These are phyloP conservation scores for Tetracentron sinense DNA, from an alignment of 164 flowering plant genomes.

Conservation along the genomic window DNA sequence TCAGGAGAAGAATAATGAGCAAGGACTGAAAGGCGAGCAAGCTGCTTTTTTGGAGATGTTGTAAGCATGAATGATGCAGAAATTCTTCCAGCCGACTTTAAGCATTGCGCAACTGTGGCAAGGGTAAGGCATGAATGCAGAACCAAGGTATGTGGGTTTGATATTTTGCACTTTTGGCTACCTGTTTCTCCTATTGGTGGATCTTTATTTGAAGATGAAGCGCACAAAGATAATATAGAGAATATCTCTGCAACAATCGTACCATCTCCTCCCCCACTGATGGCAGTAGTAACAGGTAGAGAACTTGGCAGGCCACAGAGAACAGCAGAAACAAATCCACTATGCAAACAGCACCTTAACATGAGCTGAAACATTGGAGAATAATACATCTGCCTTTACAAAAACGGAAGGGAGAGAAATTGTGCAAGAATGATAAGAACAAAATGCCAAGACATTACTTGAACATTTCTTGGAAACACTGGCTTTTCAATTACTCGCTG, in stretches of 20 bases:
- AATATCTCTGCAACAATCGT: conserved; percentile 80
- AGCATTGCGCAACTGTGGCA: conserved; percentile 70
- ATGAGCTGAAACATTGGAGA: conserved; percentile 59
- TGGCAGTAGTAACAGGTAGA: conserved; percentile 62
- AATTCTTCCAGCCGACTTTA: conserved; percentile 69
- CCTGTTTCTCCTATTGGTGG: conserved; percentile 39
- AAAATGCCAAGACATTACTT: not conserved
- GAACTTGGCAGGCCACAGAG: conserved; percentile 85
- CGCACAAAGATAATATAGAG: conserved; percentile 58
- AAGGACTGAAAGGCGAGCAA: conserved; percentile 64
- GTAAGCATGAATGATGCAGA: conserved; percentile 80
- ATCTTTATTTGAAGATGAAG: conserved; percentile 45
- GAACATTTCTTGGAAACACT: not conserved
- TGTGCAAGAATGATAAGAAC: not conserved
- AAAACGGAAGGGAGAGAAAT: not conserved
- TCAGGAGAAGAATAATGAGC: conserved; percentile 65
- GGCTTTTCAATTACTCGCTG: not conserved
- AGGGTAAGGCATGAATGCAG: conserved; percentile 67
- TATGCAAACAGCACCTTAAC: conserved; percentile 65
- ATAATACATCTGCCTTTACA: not conserved
- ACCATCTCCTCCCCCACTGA: conserved; percentile 87
- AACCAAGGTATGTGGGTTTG: conserved; percentile 48
- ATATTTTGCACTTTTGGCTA: conserved; percentile 46
- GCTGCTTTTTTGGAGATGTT: conserved; percentile 64
- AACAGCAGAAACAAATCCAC: conserved; percentile 40